A percentile compares a stretch with the other conserved stretches of the same genome.
These are phyloP conservation scores for Nitzschia sp. DNA, from an alignment of 108 stramenopile genomes.

Conservation along the genomic window DNA sequence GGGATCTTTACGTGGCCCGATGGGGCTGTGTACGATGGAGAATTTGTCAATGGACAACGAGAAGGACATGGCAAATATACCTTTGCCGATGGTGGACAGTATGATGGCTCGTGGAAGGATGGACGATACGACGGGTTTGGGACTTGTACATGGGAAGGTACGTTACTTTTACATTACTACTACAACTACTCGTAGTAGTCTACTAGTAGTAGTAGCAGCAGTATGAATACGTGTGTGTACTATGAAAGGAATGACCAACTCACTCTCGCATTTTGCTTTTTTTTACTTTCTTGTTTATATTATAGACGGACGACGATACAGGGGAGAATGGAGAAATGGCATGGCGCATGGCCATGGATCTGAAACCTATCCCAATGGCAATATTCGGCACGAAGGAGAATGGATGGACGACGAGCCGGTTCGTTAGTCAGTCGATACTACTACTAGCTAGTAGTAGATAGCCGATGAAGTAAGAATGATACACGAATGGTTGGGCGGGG, in stretches of 20 bases:
- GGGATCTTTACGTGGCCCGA: constrained; percentile 69
- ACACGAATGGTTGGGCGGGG: no score
- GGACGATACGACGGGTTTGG: constrained; percentile 63
- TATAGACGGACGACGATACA: constrained; percentile 34
- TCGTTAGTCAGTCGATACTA: no score
- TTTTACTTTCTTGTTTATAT: no score
- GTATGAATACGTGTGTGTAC: no score
- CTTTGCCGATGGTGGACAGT: constrained; percentile 57
- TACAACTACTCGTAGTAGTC: no score
- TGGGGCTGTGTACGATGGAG: constrained; percentile 62
- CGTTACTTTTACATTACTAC: no score
- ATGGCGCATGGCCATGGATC: constrained; percentile 59
- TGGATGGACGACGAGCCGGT: constrained; percentile 64
- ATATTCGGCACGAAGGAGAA: constrained; percentile 55
- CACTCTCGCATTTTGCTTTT: no score
- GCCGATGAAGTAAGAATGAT: no score
- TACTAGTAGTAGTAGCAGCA: no score
- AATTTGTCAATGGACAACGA: constrained; percentile 59
- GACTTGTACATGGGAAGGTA: constrained; percentile 40
- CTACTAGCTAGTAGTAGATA: no score
- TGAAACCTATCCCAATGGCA: constrained; percentile 58
- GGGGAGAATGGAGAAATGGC: constrained; percentile 56
- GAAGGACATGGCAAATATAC: constrained; percentile 55
- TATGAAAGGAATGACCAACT: no score
- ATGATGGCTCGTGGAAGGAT: constrained; percentile 59